Evolutionary conservation across 305 asterid genomes (phyloP), one percentile per base, ranked within the genome.

Genomic region (Nicotiana rustica): DNA sequence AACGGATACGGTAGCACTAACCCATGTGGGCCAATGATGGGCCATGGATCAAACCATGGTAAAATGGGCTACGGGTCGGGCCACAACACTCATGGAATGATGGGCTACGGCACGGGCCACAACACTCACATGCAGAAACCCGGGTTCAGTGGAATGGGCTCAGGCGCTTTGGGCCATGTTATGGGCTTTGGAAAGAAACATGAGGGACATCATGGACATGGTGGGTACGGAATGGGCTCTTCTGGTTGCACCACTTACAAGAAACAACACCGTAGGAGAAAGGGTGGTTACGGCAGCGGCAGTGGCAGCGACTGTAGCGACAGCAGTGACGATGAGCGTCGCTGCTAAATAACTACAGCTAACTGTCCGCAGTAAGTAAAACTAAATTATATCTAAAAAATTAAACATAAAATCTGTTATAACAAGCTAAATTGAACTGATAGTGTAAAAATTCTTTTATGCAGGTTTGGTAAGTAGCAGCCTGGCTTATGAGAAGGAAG

Each of bases 161-260:
- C 44, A 0, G 47, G 15, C 47, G 0, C 31, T 10, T 76, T 76
- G 80, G 67, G 80, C 29, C 80, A 75, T 75, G 80, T 75, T 25
- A 52, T 75, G 44, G 65, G 80, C 49, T 76, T 76, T 76, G 80
- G 80, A 55, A 55, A 76, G 49, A 76, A 33, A 55, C 80, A 76
- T 10, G 67, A 76, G 10, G 80, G 80, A 31, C 80, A 76, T 9
- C 49, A 76, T 4, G 80, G 80, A 29, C 52, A 76, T 76, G 2
- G 49, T 55, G 18, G 47, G 10, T 75, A 75, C 7, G 80, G 47
- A 52, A 76, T 76, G 80, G 80, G 67, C n/a, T 0, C 80, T 29
- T 75, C 80, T 21, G 80, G 52, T 31, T 76, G 3, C 52, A 76
- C 65, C 66, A 52, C 80, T 8, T 55, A 55, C 80, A 55, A 76